Base-by-base conservation (phyloP, 2,329 filamentous ascomycete genomes). In the Cladosporium velox region DNA sequence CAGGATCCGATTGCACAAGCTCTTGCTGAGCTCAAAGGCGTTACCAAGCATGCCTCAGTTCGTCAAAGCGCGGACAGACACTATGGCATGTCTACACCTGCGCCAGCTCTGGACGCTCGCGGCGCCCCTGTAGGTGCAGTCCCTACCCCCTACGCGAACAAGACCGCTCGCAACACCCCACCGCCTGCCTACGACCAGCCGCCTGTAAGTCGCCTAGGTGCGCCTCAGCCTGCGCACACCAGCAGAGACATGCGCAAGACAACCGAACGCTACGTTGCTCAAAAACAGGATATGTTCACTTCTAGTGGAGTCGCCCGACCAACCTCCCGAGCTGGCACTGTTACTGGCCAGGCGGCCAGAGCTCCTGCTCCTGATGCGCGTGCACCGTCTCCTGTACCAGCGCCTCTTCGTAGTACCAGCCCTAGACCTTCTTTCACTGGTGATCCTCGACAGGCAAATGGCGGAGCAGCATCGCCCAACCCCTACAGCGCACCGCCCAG, bases 51-150 rank as follows among this genome's bases (percentile, higher is more conserved):
- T 72, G 87, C 92, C 7, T 89, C 89, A 3, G 84, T 87, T 59
- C 88, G 96, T n/a, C 88, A 97, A 67, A 96, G 95, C n/a, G 95
- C 93, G 21, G 96, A 99, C 77, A 89, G 91, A 67, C 97, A 97
- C 78, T 92, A 96, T 75, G 94, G 95, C n/a, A 90, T 99, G 68
- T 83, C 91, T 14, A 97, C 94, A 1, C 94, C 95, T 5, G 88
- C 85, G 7, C 81, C 81, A 62, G 77, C 44, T 67, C 73, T 55
- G 63, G 90, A 81, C 67, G 76, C 74, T 30, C 65, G 65, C n/a
- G 58, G 58, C 12, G 67, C 67, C 54, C 71, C 70, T 21, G 63
- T 75, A 67, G 71, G 75, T 66, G 77, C 78, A 58, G 78, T 79
- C 34, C 80, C 81, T 51, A 81, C 82, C 7, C 81, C 83, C 15